These are phyloP conservation scores for Cornus suecica DNA, from an alignment of 148 eudicot genomes.

Conservation along the genomic window DNA sequence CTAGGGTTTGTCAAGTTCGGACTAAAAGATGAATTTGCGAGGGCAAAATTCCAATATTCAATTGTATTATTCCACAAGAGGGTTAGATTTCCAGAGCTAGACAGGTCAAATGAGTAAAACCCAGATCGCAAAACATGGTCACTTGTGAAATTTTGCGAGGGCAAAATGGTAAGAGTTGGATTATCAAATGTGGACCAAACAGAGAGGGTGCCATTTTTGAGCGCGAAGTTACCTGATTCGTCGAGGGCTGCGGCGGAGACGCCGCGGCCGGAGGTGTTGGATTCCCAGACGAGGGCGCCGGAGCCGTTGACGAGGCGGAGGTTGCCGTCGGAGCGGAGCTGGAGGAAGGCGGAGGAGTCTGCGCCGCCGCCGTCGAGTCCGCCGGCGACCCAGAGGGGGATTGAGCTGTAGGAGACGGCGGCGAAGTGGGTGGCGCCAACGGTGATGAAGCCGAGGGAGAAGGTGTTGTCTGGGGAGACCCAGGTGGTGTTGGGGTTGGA, in stretches of 20 bases:
- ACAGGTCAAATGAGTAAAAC: conserved; percentile 49
- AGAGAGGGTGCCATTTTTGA: conserved; percentile 37
- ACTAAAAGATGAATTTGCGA: conserved; percentile 52
- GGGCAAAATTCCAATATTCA: conserved; percentile 48
- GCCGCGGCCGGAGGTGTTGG: conserved; percentile 46
- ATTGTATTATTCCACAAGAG: conserved; percentile 58
- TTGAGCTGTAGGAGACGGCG: conserved; percentile 42
- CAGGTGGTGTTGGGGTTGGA: conserved; percentile 40
- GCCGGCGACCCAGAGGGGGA: conserved; percentile 59
- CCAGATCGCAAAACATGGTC: conserved; percentile 43
- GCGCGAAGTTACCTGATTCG: conserved; percentile 58
- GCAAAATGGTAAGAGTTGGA: conserved; percentile 63
- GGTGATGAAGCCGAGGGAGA: conserved; percentile 51
- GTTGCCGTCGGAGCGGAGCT: conserved; percentile 43
- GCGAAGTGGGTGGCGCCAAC: conserved; percentile 28
- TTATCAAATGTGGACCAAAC: conserved; percentile 75
- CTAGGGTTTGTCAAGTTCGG: conserved; percentile 45
- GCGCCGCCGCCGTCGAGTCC: conserved; percentile 15
- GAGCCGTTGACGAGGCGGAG: conserved; percentile 37
- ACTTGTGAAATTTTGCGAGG: conserved; percentile 44
- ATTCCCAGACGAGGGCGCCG: conserved; percentile 45
- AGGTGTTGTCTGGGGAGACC: conserved; percentile 50
- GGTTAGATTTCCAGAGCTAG: conserved; percentile 48
- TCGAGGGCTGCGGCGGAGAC: conserved; percentile 46
- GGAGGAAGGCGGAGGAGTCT: conserved; percentile 40